Evolutionary conservation across 306 rosid genomes (phyloP).

Genomic region (Erythrophleum fordii): DNA sequence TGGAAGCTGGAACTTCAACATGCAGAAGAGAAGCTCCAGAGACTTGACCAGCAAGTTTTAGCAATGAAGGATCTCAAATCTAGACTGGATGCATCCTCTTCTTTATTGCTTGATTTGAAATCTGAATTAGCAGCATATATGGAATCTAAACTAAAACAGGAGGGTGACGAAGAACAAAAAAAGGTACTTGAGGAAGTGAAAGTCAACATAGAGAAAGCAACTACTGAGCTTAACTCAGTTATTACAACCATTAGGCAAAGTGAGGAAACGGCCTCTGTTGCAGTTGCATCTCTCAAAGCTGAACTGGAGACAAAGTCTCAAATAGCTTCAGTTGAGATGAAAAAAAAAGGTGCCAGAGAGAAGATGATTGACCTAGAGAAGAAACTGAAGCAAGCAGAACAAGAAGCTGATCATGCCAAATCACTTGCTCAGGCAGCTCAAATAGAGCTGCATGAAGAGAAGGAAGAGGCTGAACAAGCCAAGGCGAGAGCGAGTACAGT

Average conservation of each 20-base stretch:
- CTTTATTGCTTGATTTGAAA: constrained; percentile 71
- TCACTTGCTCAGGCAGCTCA: constrained; percentile 57
- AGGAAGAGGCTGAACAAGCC: constrained; percentile 75
- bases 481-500: constrained; percentile 68
- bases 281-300: constrained; percentile 61
- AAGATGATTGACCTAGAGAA: constrained; percentile 69
- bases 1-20: constrained; percentile 71
- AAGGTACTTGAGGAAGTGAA: constrained; percentile 75
- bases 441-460: constrained; percentile 62
- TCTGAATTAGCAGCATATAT: constrained; percentile 73
- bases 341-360: constrained; percentile 69
- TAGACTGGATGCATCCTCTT: constrained; percentile 70
- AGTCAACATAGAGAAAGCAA: constrained; percentile 70
- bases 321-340: constrained; percentile 63
- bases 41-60: constrained; percentile 61
- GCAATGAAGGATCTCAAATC: constrained; percentile 76
- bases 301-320: constrained; percentile 68
- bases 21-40: constrained; percentile 74
- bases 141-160: constrained; percentile 75
- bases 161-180: constrained; percentile 32
- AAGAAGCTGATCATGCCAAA: constrained; percentile 78
- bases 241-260: constrained; percentile 59
- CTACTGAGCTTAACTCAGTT: constrained; percentile 63
- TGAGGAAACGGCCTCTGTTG: constrained; percentile 74
- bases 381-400: constrained; percentile 70